Percentiles rank a stretch among this genome's conserved stretches.
phyloP scores from a whole-genome alignment of 345 rosid genomes.

The Eucalyptus regnans region DNA sequence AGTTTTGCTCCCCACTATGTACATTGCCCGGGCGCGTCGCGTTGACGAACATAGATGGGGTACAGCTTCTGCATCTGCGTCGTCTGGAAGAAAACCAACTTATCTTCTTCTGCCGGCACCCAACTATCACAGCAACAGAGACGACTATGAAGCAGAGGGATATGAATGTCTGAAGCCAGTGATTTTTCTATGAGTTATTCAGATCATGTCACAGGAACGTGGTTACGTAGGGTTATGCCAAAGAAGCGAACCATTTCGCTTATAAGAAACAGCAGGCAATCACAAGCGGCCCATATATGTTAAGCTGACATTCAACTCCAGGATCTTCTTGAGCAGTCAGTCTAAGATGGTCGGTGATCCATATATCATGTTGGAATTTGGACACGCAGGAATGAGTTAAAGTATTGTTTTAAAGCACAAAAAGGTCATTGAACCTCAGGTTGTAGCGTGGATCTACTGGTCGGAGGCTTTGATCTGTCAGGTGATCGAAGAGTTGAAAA shows the following conservation, averaged over 20 bases:
- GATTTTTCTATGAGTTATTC: neutral
- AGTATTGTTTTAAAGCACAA: neutral
- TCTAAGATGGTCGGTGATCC: neutral
- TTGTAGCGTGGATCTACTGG: neutral
- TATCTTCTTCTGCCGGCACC: slow-evolving; percentile 85
- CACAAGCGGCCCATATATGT: neutral
- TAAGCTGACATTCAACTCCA: neutral
- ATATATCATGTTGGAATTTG: neutral
- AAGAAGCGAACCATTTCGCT: neutral
- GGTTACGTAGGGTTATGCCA: neutral
- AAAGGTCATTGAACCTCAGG: neutral
- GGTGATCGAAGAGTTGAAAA: neutral
- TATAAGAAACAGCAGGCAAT: neutral
- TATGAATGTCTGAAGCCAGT: neutral
- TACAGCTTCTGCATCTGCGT: slow-evolving; percentile 85
- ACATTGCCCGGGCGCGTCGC: neutral
- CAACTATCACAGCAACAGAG: slow-evolving; percentile 30
- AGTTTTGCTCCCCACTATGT: neutral
- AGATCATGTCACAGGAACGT: neutral
- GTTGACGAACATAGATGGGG: slow-evolving; percentile 57
- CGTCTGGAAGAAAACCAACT: slow-evolving; percentile 82
- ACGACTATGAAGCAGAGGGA: neutral
- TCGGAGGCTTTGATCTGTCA: neutral
- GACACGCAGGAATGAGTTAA: neutral
- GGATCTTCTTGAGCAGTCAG: neutral